Evolutionary conservation across 495 filamentous ascomycete species (phyloP), one percentile per base, ranked within the genome.

Genomic region (Penicillium lagena): DNA sequence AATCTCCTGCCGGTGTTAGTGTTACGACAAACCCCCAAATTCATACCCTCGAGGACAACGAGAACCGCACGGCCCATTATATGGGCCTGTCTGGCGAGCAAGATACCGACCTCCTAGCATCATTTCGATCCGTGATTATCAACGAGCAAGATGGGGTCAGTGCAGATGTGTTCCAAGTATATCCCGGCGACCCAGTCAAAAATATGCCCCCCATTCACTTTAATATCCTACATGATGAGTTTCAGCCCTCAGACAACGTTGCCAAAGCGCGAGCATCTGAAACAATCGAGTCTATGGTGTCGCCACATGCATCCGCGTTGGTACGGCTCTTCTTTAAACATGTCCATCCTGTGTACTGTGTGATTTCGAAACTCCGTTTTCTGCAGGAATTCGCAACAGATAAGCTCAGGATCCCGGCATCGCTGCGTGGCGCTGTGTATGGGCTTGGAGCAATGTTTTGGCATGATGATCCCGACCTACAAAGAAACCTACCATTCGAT

Each of bases 381-480:
- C 13, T 57, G 7, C 29, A 36, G 14, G 28, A 22, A 7, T 54
- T 51, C 29, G 14, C 29, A 5, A 28, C 27, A 34, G 30, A 58
- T 28, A 49, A 42, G 27, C 28, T 49, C 2, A 37, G 36, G 28
- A 54, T 58, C 11, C 51, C 51, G 1, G 55, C 47, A 10, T 54
- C 51, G 7, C 28, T 55, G 9, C 44, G 47, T n/a, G 47, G 51
- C 9, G 44, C 37, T 12, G 31, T 58, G 2, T 58, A 55, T 33
- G 55, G 51, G 15, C 48, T 58, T 6, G 51, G 43, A 2, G 51
- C 39, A 11, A 45, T 49, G 13, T 58, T 58, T 35, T 51, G 47
- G 51, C 29, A 40, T 12, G 37, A 52, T 12, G 42, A 52, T n/a
- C 33, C 36, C n/a, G n/a, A 27, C 1, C 28, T 17, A 1, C 15